A percentile compares a stretch with the other conserved stretches of the same genome.
Conservation (phyloP, 176 grass and related monocot genomes). For the Saccharum officinarum region DNA sequence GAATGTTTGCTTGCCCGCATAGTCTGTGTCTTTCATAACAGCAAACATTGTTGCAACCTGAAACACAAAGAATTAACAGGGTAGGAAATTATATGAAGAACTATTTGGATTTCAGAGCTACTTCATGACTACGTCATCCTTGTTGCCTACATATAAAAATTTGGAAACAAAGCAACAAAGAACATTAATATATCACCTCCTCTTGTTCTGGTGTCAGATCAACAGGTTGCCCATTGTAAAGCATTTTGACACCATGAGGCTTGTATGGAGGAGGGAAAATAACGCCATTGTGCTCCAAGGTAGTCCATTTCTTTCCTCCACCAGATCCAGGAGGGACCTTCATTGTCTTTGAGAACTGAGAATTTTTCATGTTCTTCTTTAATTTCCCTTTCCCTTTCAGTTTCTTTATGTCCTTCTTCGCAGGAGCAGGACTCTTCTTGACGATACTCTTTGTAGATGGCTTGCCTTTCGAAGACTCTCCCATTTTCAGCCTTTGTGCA, state of each 20-base stretch:
- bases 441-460: conserved; percentile 39
- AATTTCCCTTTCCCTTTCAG: conserved; percentile 66
- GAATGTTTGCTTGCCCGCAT: conserved; percentile 65
- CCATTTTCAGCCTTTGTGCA: conserved; percentile 57
- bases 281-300: conserved; percentile 81
- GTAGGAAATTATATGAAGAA: neutral
- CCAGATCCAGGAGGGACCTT: conserved; percentile 90
- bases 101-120: conserved; percentile 9
- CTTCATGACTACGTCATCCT: neutral
- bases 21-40: conserved; percentile 96
- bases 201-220: conserved; percentile 92
- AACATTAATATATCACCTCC: conserved; percentile 63
- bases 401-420: conserved; percentile 67
- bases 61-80: conserved; percentile 18
- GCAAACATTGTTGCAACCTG: conserved; percentile 99
- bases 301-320: conserved; percentile 88
- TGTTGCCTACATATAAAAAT: conserved; percentile 2
- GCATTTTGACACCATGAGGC: conserved; percentile 93
- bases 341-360: conserved; percentile 62
- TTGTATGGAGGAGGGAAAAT: conserved; percentile 91
- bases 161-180: conserved; percentile 28
- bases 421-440: conserved; percentile 58
- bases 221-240: conserved; percentile 81
- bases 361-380: conserved; percentile 61
- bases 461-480: conserved; percentile 64